phyloP scores from a whole-genome alignment of 1,284 basidiomycete genomes.

The Trametes sp. region DNA sequence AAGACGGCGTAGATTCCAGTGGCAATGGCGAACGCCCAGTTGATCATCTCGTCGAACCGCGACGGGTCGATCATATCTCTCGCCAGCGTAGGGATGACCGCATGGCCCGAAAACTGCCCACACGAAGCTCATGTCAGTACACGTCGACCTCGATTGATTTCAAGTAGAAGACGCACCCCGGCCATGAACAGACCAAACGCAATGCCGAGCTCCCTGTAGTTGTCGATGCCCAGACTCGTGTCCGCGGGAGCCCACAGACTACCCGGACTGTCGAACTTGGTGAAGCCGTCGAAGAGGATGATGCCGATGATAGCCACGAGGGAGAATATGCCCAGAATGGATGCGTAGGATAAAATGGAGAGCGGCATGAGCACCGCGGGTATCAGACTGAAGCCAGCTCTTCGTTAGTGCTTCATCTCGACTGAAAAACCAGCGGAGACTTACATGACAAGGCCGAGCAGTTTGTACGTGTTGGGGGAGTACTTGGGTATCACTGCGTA shows the following conservation, averaged over 20 bases:
- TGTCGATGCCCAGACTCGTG: slow-evolving; percentile 71
- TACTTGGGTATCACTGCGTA: slow-evolving; percentile 73
- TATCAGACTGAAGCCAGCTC: slow-evolving; percentile 61
- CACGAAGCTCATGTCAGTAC: neutral
- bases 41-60: slow-evolving; percentile 85
- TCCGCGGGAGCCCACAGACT: slow-evolving; percentile 80
- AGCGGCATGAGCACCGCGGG: slow-evolving; percentile 89
- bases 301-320: slow-evolving; percentile 82
- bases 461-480: slow-evolving; percentile 78
- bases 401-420: neutral
- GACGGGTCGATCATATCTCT: slow-evolving; percentile 90
- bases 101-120: slow-evolving; percentile 87
- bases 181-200: slow-evolving; percentile 94
- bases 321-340: slow-evolving; percentile 84
- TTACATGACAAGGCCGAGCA: slow-evolving; percentile 77
- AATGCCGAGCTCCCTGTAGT: slow-evolving; percentile 68
- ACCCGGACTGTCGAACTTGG: slow-evolving; percentile 82
- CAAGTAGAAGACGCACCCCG: slow-evolving; percentile 63
- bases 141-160: neutral
- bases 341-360: slow-evolving; percentile 85
- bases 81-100: slow-evolving; percentile 90
- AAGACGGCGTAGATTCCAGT: slow-evolving; percentile 83
- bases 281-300: slow-evolving; percentile 85
- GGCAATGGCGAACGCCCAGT: slow-evolving; percentile 86
- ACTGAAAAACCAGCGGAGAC: slow-evolving; percentile 32